These are phyloP conservation scores for Naganishia kalamii DNA, from an alignment of 768 basidiomycete genomes.

Conservation along the genomic window DNA sequence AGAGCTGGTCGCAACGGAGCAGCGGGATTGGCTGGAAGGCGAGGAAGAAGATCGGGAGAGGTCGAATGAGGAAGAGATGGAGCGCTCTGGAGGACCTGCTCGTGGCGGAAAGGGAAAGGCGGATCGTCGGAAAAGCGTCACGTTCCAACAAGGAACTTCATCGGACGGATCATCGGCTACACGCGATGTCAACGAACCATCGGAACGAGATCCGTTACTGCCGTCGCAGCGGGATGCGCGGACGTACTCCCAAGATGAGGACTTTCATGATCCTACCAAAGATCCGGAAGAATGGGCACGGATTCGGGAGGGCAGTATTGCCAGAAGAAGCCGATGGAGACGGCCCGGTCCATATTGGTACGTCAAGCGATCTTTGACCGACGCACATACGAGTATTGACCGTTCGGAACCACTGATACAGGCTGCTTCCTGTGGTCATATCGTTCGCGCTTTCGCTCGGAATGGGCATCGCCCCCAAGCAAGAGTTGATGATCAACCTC, in stretches of 20 bases:
- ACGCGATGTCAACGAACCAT: neutral
- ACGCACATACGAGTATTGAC: neutral
- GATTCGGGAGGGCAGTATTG: constrained; percentile 27
- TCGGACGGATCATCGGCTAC: neutral
- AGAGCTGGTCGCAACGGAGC: constrained; percentile 1
- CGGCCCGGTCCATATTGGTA: constrained; percentile 21
- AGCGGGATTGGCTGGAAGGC: constrained; percentile 16
- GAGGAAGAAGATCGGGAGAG: constrained; percentile 7
- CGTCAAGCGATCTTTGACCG: neutral
- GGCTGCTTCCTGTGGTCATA: constrained; percentile 39
- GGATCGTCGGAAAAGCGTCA: neutral
- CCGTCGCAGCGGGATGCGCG: neutral
- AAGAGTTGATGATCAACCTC: constrained; percentile 41
- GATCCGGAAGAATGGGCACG: constrained; percentile 27
- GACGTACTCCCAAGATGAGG: neutral
- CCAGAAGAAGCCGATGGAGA: constrained; percentile 35
- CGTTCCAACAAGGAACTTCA: neutral
- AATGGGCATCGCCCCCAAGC: constrained; percentile 39
- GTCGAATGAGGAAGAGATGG: neutral
- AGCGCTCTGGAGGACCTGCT: neutral
- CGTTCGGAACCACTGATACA: constrained; percentile 25
- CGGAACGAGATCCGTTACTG: neutral
- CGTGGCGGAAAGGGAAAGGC: neutral
- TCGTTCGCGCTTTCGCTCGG: constrained; percentile 36
- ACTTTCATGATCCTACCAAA: constrained; percentile 11